Evolutionary conservation across 345 rosid genomes (phyloP).

Genomic region (Theobroma cacao): DNA sequence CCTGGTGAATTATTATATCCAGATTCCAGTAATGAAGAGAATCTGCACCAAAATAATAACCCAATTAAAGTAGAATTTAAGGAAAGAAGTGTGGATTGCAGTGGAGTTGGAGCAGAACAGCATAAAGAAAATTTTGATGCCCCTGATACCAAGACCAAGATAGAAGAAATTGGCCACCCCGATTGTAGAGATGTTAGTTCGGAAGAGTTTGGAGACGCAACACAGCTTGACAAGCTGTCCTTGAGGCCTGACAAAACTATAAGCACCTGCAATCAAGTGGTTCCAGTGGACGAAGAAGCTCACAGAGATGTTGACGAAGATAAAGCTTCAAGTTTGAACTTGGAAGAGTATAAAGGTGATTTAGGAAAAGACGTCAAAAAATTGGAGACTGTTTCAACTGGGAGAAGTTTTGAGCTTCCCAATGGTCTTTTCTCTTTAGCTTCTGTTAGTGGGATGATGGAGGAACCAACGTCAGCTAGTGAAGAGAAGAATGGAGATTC

Average conservation of each 20-base stretch:
- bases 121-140: not conserved
- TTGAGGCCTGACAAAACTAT: conserved; percentile 1
- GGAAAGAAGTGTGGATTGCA: too few relatives aligned
- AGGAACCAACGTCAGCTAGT: conserved; percentile 10
- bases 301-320: conserved; percentile 17
- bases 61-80: not conserved
- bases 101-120: not conserved
- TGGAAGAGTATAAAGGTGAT: conserved; percentile 5
- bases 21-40: not conserved
- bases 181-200: too few relatives aligned
- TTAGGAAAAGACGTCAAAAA: not conserved
- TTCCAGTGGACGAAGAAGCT: conserved; percentile 9
- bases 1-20: conserved; percentile 4
- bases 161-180: too few relatives aligned
- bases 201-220: conserved; percentile 3
- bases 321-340: conserved; percentile 15
- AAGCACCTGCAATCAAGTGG: conserved; percentile 14
- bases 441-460: conserved; percentile 11
- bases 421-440: not conserved
- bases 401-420: not conserved
- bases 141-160: too few relatives aligned
- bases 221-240: not conserved
- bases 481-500: conserved; percentile 22
- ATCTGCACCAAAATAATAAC: not conserved
- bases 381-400: not conserved